Percentiles rank a stretch among this genome's conserved stretches.
Evolutionary conservation across 2,329 filamentous ascomycete species (phyloP).

Genomic region (Botrytis sinoallii): DNA sequence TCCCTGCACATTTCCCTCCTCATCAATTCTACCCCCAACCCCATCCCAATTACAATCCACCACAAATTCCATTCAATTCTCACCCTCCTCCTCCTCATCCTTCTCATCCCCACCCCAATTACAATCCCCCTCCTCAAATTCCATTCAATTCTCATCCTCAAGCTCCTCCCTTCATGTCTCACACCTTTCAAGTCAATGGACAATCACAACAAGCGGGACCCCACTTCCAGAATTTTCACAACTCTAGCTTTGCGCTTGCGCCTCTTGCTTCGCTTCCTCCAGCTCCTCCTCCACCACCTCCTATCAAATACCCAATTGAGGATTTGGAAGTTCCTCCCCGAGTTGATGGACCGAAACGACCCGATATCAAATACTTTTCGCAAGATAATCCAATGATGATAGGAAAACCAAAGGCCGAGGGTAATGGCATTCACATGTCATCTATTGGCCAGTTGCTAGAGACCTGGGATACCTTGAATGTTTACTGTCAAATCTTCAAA

Average conservation of each 20-base stretch:
- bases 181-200: conserved; percentile 36
- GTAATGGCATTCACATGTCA: conserved; percentile 69
- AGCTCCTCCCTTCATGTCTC: conserved; percentile 32
- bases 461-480: conserved; percentile 94
- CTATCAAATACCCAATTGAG: conserved; percentile 92
- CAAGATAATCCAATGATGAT: conserved; percentile 56
- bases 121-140: conserved; percentile 22
- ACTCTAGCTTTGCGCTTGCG: conserved; percentile 45
- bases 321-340: conserved; percentile 78
- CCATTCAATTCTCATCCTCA: conserved; percentile 28
- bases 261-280: conserved; percentile 47
- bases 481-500: conserved; percentile 93
- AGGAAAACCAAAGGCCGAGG: conserved; percentile 46
- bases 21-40: conserved; percentile 28
- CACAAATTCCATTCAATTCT: conserved; percentile 29
- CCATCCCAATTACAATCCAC: conserved; percentile 8
- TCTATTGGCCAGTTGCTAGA: conserved; percentile 84
- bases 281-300: conserved; percentile 65
- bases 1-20: conserved; percentile 21
- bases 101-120: conserved; percentile 22
- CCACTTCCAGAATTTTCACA: conserved; percentile 42
- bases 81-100: conserved; percentile 20
- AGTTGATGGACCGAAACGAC: conserved; percentile 60
- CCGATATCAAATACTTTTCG: conserved; percentile 74
- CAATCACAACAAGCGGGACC: conserved; percentile 37